phyloP scores from a whole-genome alignment of 352 stramenopile species.

The Lagenidium sp. region DNA sequence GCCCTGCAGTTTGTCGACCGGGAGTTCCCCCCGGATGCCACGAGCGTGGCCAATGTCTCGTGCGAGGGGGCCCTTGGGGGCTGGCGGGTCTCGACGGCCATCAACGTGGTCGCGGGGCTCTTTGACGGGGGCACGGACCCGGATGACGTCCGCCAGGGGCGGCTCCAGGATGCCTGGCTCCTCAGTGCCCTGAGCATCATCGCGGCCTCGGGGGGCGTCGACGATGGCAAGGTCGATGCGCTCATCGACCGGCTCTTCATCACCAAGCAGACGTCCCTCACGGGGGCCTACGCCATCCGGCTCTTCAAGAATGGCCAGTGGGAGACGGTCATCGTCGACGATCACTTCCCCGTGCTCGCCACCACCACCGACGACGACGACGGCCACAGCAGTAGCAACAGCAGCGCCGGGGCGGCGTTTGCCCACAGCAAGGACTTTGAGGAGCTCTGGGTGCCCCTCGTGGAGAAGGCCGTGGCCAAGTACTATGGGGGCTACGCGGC shows the following conservation, averaged over 20 bases:
- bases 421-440: conserved; percentile 83
- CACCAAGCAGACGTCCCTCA: conserved; percentile 85
- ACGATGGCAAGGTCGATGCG: conserved; percentile 82
- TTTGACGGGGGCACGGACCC: conserved; percentile 91
- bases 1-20: conserved; percentile 84
- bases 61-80: conserved; percentile 40
- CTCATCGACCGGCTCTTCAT: conserved; percentile 89
- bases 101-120: conserved; percentile 83
- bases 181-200: conserved; percentile 89
- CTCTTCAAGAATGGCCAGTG: conserved; percentile 90
- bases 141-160: conserved; percentile 79
- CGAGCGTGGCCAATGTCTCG: conserved; percentile 56
- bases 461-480: conserved; percentile 92
- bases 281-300: conserved; percentile 86
- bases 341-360: conserved; percentile 82
- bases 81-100: conserved; percentile 81
- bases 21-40: conserved; percentile 80
- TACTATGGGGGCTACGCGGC: conserved; percentile 86
- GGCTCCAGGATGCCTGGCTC: conserved; percentile 86
- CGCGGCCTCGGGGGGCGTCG: conserved; percentile 79
- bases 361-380: too few species aligned
- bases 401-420: conserved; percentile 75
- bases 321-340: conserved; percentile 90
- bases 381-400: conserved; percentile 19
- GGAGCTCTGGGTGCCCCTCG: conserved; percentile 88